phyloP scores from a whole-genome alignment of 2,329 filamentous ascomycete species.

The Raffaelea albimanens region DNA sequence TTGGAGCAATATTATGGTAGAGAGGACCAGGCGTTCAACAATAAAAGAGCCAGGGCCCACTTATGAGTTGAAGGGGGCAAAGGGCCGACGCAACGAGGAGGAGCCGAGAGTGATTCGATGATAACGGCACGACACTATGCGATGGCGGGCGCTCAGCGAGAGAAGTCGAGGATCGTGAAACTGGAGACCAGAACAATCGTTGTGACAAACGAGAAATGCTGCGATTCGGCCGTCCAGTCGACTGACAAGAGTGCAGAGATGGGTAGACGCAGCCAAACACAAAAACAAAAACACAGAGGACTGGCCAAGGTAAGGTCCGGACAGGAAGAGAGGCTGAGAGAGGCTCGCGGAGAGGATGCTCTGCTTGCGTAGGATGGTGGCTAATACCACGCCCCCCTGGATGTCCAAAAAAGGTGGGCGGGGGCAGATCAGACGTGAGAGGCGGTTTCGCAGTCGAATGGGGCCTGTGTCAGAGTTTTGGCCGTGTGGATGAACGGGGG shows the following conservation, averaged over 20 bases:
- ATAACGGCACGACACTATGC: not conserved
- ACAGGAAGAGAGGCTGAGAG: not conserved
- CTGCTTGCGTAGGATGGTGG: not conserved
- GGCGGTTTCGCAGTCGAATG: constrained; percentile 31
- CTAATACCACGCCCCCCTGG: not conserved
- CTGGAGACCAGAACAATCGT: too few species aligned
- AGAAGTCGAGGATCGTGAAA: too few species aligned
- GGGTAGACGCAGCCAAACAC: too few species aligned
- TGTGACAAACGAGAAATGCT: too few species aligned
- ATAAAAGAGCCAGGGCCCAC: too few species aligned
- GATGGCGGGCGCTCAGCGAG: too few species aligned
- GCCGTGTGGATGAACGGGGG: not conserved
- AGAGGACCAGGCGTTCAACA: too few species aligned
- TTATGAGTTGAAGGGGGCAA: constrained; percentile 2
- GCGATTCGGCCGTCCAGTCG: too few species aligned
- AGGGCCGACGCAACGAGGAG: not conserved
- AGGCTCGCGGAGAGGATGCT: not conserved
- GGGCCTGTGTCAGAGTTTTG: constrained; percentile 26
- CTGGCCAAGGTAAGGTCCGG: not conserved
- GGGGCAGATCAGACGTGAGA: constrained; percentile 30
- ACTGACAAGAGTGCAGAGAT: not conserved
- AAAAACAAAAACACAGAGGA: not conserved
- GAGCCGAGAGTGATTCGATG: not conserved
- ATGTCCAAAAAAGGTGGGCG: not conserved
- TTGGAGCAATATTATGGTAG: too few species aligned